These are phyloP conservation scores for Epichloe uncinata DNA, from an alignment of 2,329 filamentous ascomycete species.

Conservation along the genomic window DNA sequence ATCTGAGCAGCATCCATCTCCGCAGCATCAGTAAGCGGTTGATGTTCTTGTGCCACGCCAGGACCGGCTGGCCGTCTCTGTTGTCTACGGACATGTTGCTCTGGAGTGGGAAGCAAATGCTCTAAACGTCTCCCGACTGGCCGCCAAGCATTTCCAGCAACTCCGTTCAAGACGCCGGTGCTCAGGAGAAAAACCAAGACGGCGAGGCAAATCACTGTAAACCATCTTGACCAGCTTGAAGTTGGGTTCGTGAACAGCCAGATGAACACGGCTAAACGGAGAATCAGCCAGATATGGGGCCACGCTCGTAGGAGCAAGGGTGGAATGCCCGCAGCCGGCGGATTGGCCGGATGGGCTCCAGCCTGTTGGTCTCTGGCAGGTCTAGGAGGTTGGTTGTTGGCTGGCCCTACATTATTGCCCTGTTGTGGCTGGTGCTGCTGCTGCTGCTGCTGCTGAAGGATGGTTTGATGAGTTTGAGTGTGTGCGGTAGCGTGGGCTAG, in stretches of 20 bases:
- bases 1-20: slow-evolving; percentile 34
- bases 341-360: slow-evolving; percentile 25
- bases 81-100: slow-evolving; percentile 14
- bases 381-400: neutral
- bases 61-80: slow-evolving; percentile 11
- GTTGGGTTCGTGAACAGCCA: slow-evolving; percentile 51
- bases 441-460: slow-evolving; percentile 9
- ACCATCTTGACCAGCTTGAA: slow-evolving; percentile 45
- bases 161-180: slow-evolving; percentile 42
- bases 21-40: slow-evolving; percentile 13
- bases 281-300: slow-evolving; percentile 49
- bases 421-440: slow-evolving; percentile 5
- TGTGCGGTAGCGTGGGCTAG: slow-evolving; percentile 1
- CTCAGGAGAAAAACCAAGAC: slow-evolving; percentile 44
- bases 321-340: slow-evolving; percentile 19
- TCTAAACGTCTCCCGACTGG: slow-evolving; percentile 47
- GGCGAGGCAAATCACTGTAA: slow-evolving; percentile 40
- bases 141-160: slow-evolving; percentile 40
- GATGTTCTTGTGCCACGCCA: slow-evolving; percentile 13
- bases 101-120: slow-evolving; percentile 39
- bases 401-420: neutral
- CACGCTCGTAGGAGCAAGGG: slow-evolving; percentile 28
- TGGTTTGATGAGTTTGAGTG: neutral
- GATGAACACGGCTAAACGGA: slow-evolving; percentile 44
- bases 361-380: slow-evolving; percentile 1